phyloP scores from a whole-genome alignment of 2,329 filamentous ascomycete species.

The Hypoxylon sp. region DNA sequence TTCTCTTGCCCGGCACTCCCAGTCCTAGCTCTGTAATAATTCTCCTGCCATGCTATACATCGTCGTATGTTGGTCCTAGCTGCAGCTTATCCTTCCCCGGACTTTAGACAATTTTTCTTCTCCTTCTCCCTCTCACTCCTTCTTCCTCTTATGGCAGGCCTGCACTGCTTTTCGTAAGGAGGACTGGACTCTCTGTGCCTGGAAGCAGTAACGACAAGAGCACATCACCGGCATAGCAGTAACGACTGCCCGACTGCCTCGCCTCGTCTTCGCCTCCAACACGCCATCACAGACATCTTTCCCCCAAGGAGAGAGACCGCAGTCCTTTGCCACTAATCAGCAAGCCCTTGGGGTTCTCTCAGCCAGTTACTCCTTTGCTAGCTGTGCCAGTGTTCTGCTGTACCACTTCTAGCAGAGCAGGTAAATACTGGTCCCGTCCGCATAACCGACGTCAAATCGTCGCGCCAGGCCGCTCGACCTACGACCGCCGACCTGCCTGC shows the following conservation, averaged over 20 bases:
- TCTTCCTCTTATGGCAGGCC: conserved; percentile 18
- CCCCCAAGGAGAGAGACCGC: neutral
- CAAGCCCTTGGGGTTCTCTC: conserved; percentile 11
- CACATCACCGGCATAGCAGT: conserved; percentile 11
- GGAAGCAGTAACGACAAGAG: conserved; percentile 19
- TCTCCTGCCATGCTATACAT: conserved; percentile 31
- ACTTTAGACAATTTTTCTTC: conserved; percentile 31
- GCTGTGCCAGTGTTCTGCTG: conserved; percentile 18
- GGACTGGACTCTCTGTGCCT: conserved; percentile 11
- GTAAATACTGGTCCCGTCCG: conserved; percentile 36
- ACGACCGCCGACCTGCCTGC: conserved; percentile 37
- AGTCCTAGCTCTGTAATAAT: conserved; percentile 29
- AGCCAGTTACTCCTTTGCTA: conserved; percentile 17
- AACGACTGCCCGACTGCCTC: conserved; percentile 4
- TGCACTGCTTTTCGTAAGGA: conserved; percentile 23
- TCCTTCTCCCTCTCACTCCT: conserved; percentile 18
- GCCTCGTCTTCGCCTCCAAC: neutral
- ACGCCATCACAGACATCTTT: neutral
- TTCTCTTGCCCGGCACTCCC: conserved; percentile 27
- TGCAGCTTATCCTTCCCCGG: conserved; percentile 33
- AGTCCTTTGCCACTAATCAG: neutral
- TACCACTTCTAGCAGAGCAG: conserved; percentile 32
- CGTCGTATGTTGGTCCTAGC: conserved; percentile 34
- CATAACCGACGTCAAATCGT: conserved; percentile 29
- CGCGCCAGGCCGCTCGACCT: conserved; percentile 40